These are phyloP conservation scores for Zymoseptoria brevis DNA, from an alignment of 2,329 filamentous ascomycete species.

Conservation along the genomic window DNA sequence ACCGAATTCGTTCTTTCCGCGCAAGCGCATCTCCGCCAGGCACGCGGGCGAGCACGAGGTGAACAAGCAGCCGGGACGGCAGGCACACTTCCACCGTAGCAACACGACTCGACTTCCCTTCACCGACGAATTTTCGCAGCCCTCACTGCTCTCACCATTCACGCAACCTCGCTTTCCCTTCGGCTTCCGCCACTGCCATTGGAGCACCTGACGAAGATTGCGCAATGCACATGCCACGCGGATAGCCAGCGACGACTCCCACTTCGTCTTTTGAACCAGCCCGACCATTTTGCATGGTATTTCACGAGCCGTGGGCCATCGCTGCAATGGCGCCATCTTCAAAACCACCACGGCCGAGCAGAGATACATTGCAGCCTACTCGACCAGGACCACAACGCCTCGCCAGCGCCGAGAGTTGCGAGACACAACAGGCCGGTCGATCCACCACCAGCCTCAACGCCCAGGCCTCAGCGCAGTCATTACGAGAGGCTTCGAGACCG, in stretches of 20 bases:
- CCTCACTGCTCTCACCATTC: not conserved
- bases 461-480: constrained; percentile 28
- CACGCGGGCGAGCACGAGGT: not conserved
- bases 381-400: constrained; percentile 15
- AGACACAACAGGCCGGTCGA: constrained; percentile 28
- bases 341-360: constrained; percentile 6
- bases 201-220: not conserved
- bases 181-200: not conserved
- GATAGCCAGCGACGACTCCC: constrained; percentile 1
- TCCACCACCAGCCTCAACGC: constrained; percentile 26
- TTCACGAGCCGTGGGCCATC: constrained; percentile 10
- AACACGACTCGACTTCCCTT: not conserved
- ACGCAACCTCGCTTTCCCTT: not conserved
- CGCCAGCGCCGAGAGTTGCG: constrained; percentile 17
- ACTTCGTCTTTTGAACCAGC: constrained; percentile 1
- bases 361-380: constrained; percentile 14
- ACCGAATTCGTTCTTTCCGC: not conserved
- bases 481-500: constrained; percentile 24
- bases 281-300: constrained; percentile 15
- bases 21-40: not conserved
- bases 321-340: constrained; percentile 15
- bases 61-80: not conserved
- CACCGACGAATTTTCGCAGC: too few species aligned
- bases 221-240: constrained; percentile 2
- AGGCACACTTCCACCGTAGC: not conserved